phyloP scores from a whole-genome alignment of 164 flowering plant species.

The Echeveria elegans region DNA sequence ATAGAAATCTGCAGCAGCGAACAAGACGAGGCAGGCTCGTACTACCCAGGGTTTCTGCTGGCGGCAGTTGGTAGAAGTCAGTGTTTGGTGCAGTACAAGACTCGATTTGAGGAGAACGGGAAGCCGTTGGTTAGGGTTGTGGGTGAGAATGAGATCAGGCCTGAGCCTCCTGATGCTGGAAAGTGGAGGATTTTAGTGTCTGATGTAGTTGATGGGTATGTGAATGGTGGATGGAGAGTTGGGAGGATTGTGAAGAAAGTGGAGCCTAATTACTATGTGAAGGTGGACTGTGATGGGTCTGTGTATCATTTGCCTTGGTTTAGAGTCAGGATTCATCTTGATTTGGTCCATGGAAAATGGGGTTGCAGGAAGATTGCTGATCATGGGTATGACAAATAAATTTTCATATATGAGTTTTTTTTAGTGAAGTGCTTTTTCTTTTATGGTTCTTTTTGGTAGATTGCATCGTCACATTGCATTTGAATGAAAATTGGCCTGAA shows the following conservation, averaged over 20 bases:
- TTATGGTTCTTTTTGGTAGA: background rate
- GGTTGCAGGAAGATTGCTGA: background rate
- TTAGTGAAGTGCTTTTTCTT: background rate
- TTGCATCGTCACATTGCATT: no score
- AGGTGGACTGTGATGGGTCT: background rate
- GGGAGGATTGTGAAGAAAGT: slow-evolving; percentile 2
- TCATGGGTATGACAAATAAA: background rate
- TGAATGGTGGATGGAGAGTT: background rate
- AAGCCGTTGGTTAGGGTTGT: background rate
- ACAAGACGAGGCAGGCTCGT: background rate
- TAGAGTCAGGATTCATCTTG: slow-evolving; percentile 2
- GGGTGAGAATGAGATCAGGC: background rate
- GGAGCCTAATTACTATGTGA: background rate
- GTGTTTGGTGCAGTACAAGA: background rate
- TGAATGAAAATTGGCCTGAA: no score
- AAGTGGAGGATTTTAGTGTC: background rate
- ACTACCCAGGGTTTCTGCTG: background rate
- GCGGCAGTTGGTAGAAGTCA: background rate
- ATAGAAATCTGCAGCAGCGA: background rate
- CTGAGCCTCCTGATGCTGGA: background rate
- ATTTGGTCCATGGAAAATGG: background rate
- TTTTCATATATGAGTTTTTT: background rate
- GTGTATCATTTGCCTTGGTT: background rate
- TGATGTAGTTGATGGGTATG: background rate
- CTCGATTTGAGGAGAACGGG: background rate